These are phyloP conservation scores for Discostella stelligeroides DNA, from an alignment of 108 stramenopile species.

Conservation along the genomic window DNA sequence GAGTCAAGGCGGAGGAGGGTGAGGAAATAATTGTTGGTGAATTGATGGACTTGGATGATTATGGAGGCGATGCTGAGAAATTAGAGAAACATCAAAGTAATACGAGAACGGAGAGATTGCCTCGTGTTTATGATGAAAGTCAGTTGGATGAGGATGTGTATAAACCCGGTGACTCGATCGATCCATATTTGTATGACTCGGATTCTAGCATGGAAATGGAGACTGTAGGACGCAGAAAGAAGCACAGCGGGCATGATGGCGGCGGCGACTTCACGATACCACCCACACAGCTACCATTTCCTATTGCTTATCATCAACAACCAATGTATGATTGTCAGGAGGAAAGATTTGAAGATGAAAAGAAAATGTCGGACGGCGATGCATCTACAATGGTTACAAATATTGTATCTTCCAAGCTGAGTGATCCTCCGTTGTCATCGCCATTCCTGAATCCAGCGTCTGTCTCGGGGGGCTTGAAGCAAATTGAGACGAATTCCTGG, in stretches of 20 bases:
- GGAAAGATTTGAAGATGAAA: conserved; percentile 19
- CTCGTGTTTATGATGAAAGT: conserved; percentile 37
- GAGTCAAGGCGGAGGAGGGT: conserved; percentile 50
- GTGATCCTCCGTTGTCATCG: conserved; percentile 37
- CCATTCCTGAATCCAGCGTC: conserved; percentile 48
- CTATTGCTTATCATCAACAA: conserved; percentile 26
- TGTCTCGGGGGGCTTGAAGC: conserved; percentile 11
- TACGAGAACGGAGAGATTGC: conserved; percentile 15
- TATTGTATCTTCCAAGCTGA: conserved; percentile 17
- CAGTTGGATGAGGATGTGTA: conserved; percentile 22
- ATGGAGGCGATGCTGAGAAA: conserved; percentile 10
- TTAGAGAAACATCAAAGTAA: conserved; percentile 32
- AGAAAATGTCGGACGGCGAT: conserved; percentile 31
- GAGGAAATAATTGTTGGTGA: conserved; percentile 84
- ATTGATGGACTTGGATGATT: conserved; percentile 50
- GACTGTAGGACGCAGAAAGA: background rate
- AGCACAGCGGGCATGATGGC: conserved; percentile 8
- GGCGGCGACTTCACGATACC: background rate
- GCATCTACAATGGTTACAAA: background rate
- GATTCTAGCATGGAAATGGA: conserved; percentile 77
- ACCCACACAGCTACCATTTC: conserved; percentile 51
- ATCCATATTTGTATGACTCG: conserved; percentile 73
- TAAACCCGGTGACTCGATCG: conserved; percentile 8
- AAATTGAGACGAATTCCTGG: conserved; percentile 40
- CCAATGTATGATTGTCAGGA: conserved; percentile 49